Base-by-base conservation (phyloP, 768 basidiomycete species). In the Panus rudis region DNA sequence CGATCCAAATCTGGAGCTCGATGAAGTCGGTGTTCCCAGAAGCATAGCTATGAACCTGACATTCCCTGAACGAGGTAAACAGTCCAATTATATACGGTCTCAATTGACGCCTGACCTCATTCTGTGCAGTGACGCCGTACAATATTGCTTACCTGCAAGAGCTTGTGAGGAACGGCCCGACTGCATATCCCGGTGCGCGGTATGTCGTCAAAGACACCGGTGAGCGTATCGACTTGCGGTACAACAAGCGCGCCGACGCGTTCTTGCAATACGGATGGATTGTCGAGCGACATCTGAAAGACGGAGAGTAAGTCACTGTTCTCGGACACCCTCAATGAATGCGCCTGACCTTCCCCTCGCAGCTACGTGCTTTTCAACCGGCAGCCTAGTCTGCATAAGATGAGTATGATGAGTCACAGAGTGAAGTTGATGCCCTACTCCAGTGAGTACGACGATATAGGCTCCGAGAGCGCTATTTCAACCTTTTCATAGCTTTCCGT, bases 381-480 rank as follows among this genome's bases (percentile, higher is more conserved):
- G 41, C 96, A 99, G 60, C 96, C 96, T 10, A 88, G 83, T 75
- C 66, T 98, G 63, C 96, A 99, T 65, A 99, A 99, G 66, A 98
- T 98, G 96, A 94, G 92, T 73, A 98, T 98, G 96, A 98, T 98
- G 96, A 89, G 89, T 63, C 96, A 98, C 69, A 81, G 93, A 26
- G 89, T 98, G 23, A 91, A 87, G 57, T 69, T 98, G 47, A 96
- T 98, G 92, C 88, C 90, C 11, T 97, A 98, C 65, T 98, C 93
- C 17, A 98, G 91, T 93, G 56, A 62, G 91, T 75, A 6, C 11
- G 4, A 23, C 28, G 22, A 20, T 35, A 42, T 28, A 23, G 23
- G 19, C 44, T 6, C 26, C 20, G 5, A 16, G 2, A 41, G 17
- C 27, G 24, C 42, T 54, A 16, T 47, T 54, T 16, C 50, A n/a